Base-by-base conservation (phyloP, 441 rosid genomes). In the Biscutella laevigata region DNA sequence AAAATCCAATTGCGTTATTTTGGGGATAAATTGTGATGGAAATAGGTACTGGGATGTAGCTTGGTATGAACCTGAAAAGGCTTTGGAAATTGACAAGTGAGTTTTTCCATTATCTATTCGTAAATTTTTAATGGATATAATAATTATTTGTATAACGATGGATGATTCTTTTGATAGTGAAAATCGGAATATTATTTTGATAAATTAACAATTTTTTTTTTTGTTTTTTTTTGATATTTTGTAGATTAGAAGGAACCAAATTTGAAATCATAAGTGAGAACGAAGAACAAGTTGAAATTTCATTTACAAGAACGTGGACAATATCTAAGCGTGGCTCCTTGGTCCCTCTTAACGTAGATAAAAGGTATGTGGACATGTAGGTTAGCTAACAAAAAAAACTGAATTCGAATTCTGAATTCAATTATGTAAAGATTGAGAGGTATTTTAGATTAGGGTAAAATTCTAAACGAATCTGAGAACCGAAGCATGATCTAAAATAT, bases 321-420 rank as follows among this genome's bases (percentile, higher is more conserved):
- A 53, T 49, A 11, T 37, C 74, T 4, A 45, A 29, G 5, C 59
- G 57, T 7, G 57, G 67, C 36, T 45, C 51, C 4, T 26, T 60
- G 21, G 83, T 70, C 29, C 94, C 97, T 5, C 34, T 84, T 38
- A 80, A 80, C 42, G 77, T 86, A 11, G 97, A 86, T 66, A 86
- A 83, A 73, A 83, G 97, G 96, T 82, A 60, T 7, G 5, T 41
- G 4, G 4, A n/a, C n/a, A n/a, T n/a, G n/a, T n/a, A n/a, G n/a
- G n/a, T n/a, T n/a, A n/a, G n/a, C n/a, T n/a, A n/a, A n/a, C n/a
- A n/a, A n/a, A n/a, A n/a, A n/a, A n/a, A n/a, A n/a, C n/a, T n/a
- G n/a, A n/a, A n/a, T n/a, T n/a, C n/a, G n/a, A n/a, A n/a, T n/a
- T n/a, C n/a, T n/a, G n/a, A n/a, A n/a, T n/a, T n/a, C n/a, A n/a